Evolutionary conservation across 257 asterid species (phyloP), one percentile per base, ranked within the genome.

Genomic region (Lantana camara): DNA sequence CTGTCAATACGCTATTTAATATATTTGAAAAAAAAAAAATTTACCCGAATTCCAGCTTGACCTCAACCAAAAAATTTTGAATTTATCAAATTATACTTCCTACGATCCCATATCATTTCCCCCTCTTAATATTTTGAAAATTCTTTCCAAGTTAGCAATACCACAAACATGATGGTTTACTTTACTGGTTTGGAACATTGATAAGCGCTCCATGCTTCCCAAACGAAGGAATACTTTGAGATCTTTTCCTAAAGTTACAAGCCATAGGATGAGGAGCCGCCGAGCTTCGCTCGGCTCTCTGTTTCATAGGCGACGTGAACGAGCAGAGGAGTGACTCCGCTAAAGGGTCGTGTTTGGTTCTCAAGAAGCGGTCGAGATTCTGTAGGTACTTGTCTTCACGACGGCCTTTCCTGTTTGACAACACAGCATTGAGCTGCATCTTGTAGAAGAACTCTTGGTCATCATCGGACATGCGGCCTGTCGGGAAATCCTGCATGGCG

Each of bases 401-500:
- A 34, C 20, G 48, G 30, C 66, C 70, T 12, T 72, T 68, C 14
- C 57, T 56, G 21, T 30, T 61, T 22, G 60, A 61, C 30, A 71
- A 56, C 66, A 48, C 58, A 9, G 59, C 51, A 21, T 68, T 56
- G 42, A 59, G 34, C 64, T 53, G 52, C 34, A 46, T 55, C 37
- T 60, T 67, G 45, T 66, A 62, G 59, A 23, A 45, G 37, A 56
- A 49, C 38, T 54, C 73, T 22, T 68, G 79, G 4, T 79, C 86
- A 1, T 80, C 84, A 42, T 83, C 88, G 9, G 85, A 57, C 42
- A 67, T 53, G 71, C 79, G 74, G 32, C 81, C 80, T 2, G 46
- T 53, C 2, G 77, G 71, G 61, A 55, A 27, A 56, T 88, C 96
- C 79, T 69, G 73, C 85, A 86, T 77, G 15, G 96, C 95, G 32